Conservation (phyloP, 2,329 filamentous ascomycete genomes). For the Trichoderma semiorbis region DNA sequence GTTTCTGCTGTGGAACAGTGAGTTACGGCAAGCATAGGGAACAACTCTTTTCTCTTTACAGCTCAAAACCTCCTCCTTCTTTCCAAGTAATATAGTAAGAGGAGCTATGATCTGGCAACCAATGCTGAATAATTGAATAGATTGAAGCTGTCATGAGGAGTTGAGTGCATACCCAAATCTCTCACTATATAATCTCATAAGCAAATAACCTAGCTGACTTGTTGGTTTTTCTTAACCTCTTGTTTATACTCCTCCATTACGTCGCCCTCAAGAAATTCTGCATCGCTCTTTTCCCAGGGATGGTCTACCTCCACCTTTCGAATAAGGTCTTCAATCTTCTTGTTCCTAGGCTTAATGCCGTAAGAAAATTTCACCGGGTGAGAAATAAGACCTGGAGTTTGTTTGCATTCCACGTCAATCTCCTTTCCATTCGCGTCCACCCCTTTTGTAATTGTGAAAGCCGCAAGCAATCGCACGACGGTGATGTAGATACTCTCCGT, state of each 20-base stretch:
- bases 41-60: background rate
- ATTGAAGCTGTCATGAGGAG: background rate
- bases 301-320: background rate
- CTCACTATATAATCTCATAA: background rate
- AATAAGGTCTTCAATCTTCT: background rate
- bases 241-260: background rate
- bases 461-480: background rate
- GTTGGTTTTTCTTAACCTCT: background rate
- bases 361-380: background rate
- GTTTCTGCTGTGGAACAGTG: no score
- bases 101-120: background rate
- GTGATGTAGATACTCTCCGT: background rate
- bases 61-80: background rate
- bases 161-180: background rate
- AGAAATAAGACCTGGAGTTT: background rate
- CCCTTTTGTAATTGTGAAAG: conserved; percentile 8
- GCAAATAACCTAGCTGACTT: background rate
- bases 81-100: background rate
- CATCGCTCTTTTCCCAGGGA: background rate
- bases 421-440: background rate
- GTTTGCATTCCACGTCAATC: background rate
- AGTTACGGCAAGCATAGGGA: no score
- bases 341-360: background rate
- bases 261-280: background rate
- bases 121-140: background rate